These are phyloP conservation scores for Xylariaceae sp. DNA, from an alignment of 2,329 filamentous ascomycete genomes.

Conservation along the genomic window DNA sequence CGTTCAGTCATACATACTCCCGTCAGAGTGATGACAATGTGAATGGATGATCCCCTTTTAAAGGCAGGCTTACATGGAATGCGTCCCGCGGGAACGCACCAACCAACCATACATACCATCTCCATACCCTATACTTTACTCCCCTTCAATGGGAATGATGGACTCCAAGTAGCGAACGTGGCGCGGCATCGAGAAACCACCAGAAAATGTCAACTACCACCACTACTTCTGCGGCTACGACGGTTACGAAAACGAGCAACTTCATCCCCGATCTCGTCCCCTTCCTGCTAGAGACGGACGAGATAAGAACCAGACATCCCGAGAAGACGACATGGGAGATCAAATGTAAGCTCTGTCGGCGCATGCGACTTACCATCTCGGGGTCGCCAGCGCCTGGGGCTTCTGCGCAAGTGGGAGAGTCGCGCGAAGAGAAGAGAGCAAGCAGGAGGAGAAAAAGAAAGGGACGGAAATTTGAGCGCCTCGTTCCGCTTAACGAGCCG, in stretches of 20 bases:
- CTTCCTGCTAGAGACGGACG: slow-evolving; percentile 15
- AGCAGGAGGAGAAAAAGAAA: neutral
- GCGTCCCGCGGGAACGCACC: no score
- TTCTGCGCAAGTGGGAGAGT: neutral
- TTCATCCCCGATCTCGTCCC: slow-evolving; percentile 24
- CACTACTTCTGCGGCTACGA: neutral
- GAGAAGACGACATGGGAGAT: slow-evolving; percentile 14
- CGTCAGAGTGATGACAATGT: no score
- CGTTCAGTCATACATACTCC: no score
- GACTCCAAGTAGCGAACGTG: neutral
- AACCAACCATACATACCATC: neutral
- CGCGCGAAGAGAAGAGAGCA: neutral
- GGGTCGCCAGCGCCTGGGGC: slow-evolving; percentile 10
- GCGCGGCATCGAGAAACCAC: no score
- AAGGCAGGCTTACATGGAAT: no score
- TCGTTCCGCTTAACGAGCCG: slow-evolving; percentile 1
- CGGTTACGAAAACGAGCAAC: slow-evolving; percentile 15
- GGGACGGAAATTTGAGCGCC: neutral
- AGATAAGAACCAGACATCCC: slow-evolving; percentile 4
- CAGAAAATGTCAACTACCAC: neutral
- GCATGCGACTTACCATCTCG: slow-evolving; percentile 21
- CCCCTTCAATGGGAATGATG: neutral
- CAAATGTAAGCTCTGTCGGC: slow-evolving; percentile 21
- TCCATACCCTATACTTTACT: neutral
- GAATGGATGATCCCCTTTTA: no score